Evolutionary conservation across 768 basidiomycete genomes (phyloP).

Genomic region (Leccinum obscurum): DNA sequence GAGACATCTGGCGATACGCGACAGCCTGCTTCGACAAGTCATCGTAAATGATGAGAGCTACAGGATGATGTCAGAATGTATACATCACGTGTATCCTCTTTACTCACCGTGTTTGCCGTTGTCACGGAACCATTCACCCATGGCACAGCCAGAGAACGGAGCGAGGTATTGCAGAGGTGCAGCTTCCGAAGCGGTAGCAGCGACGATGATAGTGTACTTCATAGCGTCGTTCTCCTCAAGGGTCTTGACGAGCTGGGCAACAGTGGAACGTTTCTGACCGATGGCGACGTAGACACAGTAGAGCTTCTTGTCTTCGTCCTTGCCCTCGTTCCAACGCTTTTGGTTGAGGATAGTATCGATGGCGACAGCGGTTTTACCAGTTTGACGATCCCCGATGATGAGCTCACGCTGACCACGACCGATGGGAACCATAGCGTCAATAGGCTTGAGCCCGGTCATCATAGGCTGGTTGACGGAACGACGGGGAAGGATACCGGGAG

Average conservation of each 20-base stretch:
- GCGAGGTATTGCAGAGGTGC: constrained; percentile 99
- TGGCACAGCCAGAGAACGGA: constrained; percentile 99
- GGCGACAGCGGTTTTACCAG: constrained; percentile 98
- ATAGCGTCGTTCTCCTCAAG: constrained; percentile 99
- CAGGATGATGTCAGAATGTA: constrained; percentile 15
- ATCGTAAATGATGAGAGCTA: constrained; percentile 97
- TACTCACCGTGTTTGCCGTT: constrained; percentile 95
- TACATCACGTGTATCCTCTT: neutral
- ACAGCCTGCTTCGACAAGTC: constrained; percentile 99
- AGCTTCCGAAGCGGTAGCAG: constrained; percentile 98
- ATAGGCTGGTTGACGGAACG: constrained; percentile 99
- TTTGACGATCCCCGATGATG: constrained; percentile 99
- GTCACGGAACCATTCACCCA: constrained; percentile 99
- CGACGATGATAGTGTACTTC: constrained; percentile 99
- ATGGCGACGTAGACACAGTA: constrained; percentile 99
- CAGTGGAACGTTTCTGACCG: constrained; percentile 99
- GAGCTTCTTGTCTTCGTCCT: constrained; percentile 96
- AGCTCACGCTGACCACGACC: constrained; percentile 99
- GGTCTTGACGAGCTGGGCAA: constrained; percentile 99
- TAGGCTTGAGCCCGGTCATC: constrained; percentile 99
- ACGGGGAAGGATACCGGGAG: constrained; percentile 98
- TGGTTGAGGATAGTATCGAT: constrained; percentile 99
- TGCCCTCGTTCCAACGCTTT: constrained; percentile 98
- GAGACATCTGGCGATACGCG: constrained; percentile 99
- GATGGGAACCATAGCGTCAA: constrained; percentile 99